Conservation (phyloP, 805 yeast genomes). For the Schwanniomyces sp. region DNA sequence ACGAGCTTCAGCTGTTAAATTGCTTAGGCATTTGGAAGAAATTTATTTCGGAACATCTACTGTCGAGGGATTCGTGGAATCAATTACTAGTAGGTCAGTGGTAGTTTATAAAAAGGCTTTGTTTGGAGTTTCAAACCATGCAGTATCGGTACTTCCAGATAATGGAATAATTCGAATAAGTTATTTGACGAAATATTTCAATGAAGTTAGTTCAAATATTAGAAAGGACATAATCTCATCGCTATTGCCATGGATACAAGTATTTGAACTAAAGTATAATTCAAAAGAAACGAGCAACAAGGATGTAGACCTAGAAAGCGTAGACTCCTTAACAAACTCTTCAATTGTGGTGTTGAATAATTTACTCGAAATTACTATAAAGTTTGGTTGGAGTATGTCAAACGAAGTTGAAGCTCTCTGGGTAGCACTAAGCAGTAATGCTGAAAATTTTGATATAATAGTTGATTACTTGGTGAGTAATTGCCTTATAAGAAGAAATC, state of each 20-base stretch:
- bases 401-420: slow-evolving; percentile 92
- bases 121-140: slow-evolving; percentile 71
- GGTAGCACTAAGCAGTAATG: slow-evolving; percentile 85
- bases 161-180: slow-evolving; percentile 65
- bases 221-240: slow-evolving; percentile 80
- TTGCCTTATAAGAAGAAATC: slow-evolving; percentile 68
- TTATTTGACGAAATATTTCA: slow-evolving; percentile 67
- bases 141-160: slow-evolving; percentile 61
- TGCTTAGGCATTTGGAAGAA: slow-evolving; percentile 67
- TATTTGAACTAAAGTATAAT: slow-evolving; percentile 56
- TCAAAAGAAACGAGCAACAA: not conserved
- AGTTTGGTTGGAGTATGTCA: slow-evolving; percentile 69
- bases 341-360: slow-evolving; percentile 74
- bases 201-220: slow-evolving; percentile 53
- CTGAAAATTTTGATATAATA: slow-evolving; percentile 68
- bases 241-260: slow-evolving; percentile 90
- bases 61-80: slow-evolving; percentile 57
- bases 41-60: slow-evolving; percentile 45
- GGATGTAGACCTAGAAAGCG: not conserved
- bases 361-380: slow-evolving; percentile 80
- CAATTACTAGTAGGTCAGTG: slow-evolving; percentile 71
- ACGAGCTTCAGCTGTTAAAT: slow-evolving; percentile 67
- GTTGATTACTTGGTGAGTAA: slow-evolving; percentile 67
- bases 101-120: slow-evolving; percentile 87
- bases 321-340: slow-evolving; percentile 20